These are phyloP conservation scores for Theileria annulata DNA, from an alignment of 169 alveolate genomes.

Conservation along the genomic window DNA sequence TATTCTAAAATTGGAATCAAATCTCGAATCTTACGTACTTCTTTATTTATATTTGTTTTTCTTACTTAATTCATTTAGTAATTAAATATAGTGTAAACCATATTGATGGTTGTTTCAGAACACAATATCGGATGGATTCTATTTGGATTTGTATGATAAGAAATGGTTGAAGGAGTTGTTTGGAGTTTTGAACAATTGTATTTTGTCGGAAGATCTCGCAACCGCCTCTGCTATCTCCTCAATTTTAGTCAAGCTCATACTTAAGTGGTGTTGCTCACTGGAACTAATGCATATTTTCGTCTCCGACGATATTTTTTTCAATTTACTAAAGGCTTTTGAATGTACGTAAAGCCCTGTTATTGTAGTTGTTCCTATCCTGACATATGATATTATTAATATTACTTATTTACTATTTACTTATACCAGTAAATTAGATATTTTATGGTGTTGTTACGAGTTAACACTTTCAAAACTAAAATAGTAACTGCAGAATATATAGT, in stretches of 20 bases:
- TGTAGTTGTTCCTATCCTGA: background rate
- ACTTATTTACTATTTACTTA: no score
- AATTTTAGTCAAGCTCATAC: slow-evolving; percentile 44
- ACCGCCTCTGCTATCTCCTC: slow-evolving; percentile 47
- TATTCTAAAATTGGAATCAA: slow-evolving; percentile 46
- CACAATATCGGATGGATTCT: slow-evolving; percentile 40
- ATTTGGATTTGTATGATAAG: slow-evolving; percentile 60
- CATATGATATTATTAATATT: no score
- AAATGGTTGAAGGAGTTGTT: slow-evolving; percentile 53
- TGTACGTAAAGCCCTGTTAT: slow-evolving; percentile 13
- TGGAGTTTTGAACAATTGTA: slow-evolving; percentile 42
- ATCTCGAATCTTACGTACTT: slow-evolving; percentile 33
- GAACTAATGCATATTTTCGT: slow-evolving; percentile 66
- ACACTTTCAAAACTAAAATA: no score
- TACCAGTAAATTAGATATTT: no score
- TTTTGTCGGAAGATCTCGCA: slow-evolving; percentile 33
- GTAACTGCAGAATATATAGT: no score
- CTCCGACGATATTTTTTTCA: slow-evolving; percentile 62
- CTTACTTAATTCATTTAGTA: background rate
- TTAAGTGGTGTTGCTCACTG: slow-evolving; percentile 68
- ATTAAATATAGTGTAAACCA: background rate
- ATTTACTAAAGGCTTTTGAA: slow-evolving; percentile 62
- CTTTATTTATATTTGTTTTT: background rate
- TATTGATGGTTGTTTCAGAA: slow-evolving; percentile 18
- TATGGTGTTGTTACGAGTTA: no score